phyloP scores from a whole-genome alignment of 164 flowering plant species.

The Protea cynaroides region DNA sequence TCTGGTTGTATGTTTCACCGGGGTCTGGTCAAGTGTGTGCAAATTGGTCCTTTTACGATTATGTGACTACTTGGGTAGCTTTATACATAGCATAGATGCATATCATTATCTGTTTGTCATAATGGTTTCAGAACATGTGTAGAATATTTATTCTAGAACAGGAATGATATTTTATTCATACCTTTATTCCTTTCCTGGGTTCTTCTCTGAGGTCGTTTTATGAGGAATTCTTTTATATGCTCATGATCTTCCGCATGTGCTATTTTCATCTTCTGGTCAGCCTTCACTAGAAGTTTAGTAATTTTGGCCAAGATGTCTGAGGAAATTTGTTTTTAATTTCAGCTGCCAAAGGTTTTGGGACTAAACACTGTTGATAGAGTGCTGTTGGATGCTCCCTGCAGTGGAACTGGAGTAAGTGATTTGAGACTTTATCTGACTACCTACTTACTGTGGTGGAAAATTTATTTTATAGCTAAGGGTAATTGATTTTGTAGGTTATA shows the following conservation, averaged over 20 bases:
- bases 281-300: background rate
- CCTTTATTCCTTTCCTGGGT: too few relatives aligned
- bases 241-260: too few relatives aligned
- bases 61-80: too few relatives aligned
- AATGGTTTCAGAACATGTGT: background rate
- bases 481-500: constrained; percentile 56
- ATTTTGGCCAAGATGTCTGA: too few relatives aligned
- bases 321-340: constrained; percentile 10
- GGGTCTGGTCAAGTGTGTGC: too few relatives aligned
- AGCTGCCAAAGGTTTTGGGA: constrained; percentile 92
- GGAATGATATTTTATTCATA: too few relatives aligned
- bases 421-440: background rate
- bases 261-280: background rate
- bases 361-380: constrained; percentile 76
- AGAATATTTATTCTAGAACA: too few relatives aligned
- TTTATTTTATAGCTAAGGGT: too few relatives aligned
- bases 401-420: constrained; percentile 89
- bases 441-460: background rate
- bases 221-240: background rate
- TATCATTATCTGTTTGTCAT: background rate
- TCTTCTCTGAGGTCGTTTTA: too few relatives aligned
- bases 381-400: constrained; percentile 97
- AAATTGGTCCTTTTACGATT: too few relatives aligned
- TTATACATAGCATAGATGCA: background rate
- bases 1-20: too few relatives aligned